Percentiles rank a stretch among this genome's conserved stretches.
phyloP scores from a whole-genome alignment of 225 moss, liverwort and hornwort genomes.

The Bryoerythrophyllum caledonicum region DNA sequence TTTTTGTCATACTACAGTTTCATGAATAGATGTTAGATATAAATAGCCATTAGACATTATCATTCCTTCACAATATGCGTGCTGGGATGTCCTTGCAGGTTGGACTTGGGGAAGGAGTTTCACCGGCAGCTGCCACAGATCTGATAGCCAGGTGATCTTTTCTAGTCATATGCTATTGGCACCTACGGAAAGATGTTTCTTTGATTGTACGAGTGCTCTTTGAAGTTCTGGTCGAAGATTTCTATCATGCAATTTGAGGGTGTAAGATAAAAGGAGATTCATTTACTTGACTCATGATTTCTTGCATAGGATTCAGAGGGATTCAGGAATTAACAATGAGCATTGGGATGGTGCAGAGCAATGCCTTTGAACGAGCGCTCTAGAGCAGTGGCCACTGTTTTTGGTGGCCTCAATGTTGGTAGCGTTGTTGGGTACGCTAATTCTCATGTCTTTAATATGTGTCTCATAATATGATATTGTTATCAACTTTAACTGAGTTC shows the following conservation, averaged over 20 bases:
- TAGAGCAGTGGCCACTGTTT: conserved; percentile 92
- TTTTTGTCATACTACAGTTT: neutral
- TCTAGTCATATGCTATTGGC: neutral
- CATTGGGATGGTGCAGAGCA: conserved; percentile 57
- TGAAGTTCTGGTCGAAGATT: neutral
- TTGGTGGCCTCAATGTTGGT: conserved; percentile 91
- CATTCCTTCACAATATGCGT: conserved; percentile 4
- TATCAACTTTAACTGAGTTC: neutral
- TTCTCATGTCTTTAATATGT: conserved; percentile 12
- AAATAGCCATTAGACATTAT: neutral
- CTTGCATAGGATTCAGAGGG: neutral
- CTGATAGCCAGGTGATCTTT: conserved; percentile 79
- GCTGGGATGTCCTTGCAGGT: conserved; percentile 56
- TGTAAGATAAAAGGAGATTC: neutral
- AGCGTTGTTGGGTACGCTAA: conserved; percentile 78
- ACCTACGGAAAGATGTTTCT: neutral
- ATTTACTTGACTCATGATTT: conserved; percentile 8
- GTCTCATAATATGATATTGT: conserved; percentile 3
- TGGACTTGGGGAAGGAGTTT: conserved; percentile 98
- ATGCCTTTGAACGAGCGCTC: conserved; percentile 90
- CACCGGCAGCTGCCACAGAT: conserved; percentile 93
- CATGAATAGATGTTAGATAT: conserved; percentile 8
- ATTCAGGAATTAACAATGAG: conserved; percentile 11
- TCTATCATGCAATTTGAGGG: neutral
- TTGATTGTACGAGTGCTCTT: neutral